Percentiles rank a stretch among this genome's conserved stretches.
Evolutionary conservation across 345 rosid genomes (phyloP).

Genomic region (Geranium brycei): DNA sequence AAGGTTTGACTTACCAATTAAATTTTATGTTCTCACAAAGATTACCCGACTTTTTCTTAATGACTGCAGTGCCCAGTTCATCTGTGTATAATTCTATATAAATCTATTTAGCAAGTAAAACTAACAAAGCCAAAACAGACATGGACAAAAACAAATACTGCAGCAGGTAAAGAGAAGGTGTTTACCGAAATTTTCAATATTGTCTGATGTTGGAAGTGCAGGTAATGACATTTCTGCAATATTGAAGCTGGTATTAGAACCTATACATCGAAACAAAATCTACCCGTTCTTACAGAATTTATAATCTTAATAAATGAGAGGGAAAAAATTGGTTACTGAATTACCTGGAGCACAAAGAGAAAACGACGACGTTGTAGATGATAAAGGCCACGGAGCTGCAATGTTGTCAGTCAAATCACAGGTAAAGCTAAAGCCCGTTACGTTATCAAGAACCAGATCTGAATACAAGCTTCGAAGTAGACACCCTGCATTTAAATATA

Average conservation of each 20-base stretch:
- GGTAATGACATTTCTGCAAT: constrained; percentile 94
- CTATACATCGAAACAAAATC: constrained; percentile 3
- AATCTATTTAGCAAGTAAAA: too few relatives aligned
- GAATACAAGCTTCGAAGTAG: constrained; percentile 78
- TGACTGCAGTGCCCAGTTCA: too few relatives aligned
- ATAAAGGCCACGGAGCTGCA: constrained; percentile 95
- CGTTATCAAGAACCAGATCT: constrained; percentile 68
- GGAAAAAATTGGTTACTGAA: background rate
- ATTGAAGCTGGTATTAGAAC: constrained; percentile 2
- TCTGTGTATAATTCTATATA: too few relatives aligned
- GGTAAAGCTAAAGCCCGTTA: constrained; percentile 78
- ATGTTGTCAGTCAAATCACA: constrained; percentile 92
- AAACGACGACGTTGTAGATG: constrained; percentile 64
- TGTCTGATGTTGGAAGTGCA: constrained; percentile 80
- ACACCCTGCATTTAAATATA: constrained; percentile 38
- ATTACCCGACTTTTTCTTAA: too few relatives aligned
- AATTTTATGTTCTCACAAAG: too few relatives aligned
- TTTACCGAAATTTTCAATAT: constrained; percentile 51
- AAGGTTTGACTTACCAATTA: too few relatives aligned
- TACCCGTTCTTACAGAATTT: too few relatives aligned
- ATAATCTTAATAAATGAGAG: too few relatives aligned
- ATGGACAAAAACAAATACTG: too few relatives aligned
- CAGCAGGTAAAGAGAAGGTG: constrained; percentile 7
- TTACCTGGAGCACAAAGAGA: constrained; percentile 95
- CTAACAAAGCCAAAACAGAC: background rate